Evolutionary conservation across 2,329 filamentous ascomycete genomes (phyloP), one percentile per base, ranked within the genome.

Genomic region (Phyllosticta citriasiana): DNA sequence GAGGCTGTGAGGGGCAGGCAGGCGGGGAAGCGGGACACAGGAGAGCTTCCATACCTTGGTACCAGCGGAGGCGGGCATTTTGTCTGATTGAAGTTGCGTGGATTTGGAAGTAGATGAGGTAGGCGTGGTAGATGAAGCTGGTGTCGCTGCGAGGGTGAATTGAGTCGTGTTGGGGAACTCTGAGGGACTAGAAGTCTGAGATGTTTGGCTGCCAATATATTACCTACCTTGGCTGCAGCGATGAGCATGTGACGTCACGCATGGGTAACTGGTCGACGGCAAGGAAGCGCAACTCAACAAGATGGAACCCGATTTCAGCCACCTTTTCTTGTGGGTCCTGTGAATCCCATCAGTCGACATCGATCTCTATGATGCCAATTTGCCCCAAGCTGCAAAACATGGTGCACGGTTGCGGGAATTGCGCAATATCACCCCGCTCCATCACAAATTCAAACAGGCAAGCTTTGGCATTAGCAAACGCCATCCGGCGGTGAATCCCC

Each of bases 21-120:
- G 55, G 35, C 12, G 50, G 27, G 53, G 10, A 7, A 26, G 24
- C 24, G 27, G 53, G 24, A 40, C 55, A 30, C 27, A 50, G 53
- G 62, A 27, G 22, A 9, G 30, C 24, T 30, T 56, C 26, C 59
- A 12, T 64, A 66, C 65, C 64, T 66, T 66, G 56, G 64, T 60
- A 54, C 65, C 65, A 19, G 57, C 63, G 14, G 62, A 60, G n/a
- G 59, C 54, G 24, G 64, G 30, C 64, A 65, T 65, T 16, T 19
- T 65, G 54, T 22, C 25, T 50, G 52, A n/a, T 10, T 4, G 14
- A 51, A 16, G 26, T 24, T 14, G 30, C 24, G 40, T 47, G 35
- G 7, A 16, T 3, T 47, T 3, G 4, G 40, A 47, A 47, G 16
- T n/a, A 47, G 40, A 16, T 47, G 40, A 4, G 5, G 12, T n/a